phyloP scores from a whole-genome alignment of 139 green algal species.

The Chlorella sp. region DNA sequence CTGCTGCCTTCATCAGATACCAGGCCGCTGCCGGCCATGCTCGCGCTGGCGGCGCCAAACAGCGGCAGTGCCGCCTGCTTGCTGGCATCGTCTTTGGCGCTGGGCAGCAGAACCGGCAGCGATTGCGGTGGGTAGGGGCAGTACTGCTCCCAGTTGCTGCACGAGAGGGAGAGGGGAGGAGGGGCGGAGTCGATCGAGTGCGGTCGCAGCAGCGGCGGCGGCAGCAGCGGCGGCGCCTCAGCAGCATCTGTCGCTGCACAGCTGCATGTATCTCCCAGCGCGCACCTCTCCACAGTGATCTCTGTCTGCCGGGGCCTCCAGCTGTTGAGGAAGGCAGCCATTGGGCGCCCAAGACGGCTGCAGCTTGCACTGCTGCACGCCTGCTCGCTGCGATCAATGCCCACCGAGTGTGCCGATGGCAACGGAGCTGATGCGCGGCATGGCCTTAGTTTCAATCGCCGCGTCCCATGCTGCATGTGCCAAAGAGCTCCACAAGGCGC shows the following conservation, averaged over 20 bases:
- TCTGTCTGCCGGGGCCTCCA: not conserved
- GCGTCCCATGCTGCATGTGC: too few species aligned
- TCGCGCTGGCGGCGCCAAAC: constrained; percentile 8
- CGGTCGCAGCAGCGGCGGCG: not conserved
- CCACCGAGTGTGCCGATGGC: not conserved
- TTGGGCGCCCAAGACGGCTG: not conserved
- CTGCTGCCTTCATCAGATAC: not conserved
- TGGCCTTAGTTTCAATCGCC: too few species aligned
- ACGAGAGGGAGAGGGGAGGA: not conserved
- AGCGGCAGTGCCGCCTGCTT: not conserved
- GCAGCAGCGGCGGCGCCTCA: not conserved
- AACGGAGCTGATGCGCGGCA: not conserved
- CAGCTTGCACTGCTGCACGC: not conserved
- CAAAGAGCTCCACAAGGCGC: too few species aligned
- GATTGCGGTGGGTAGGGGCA: constrained; percentile 8
- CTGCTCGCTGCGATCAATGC: not conserved
- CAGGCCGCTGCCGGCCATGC: not conserved
- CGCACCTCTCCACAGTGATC: not conserved
- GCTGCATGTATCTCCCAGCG: too few species aligned
- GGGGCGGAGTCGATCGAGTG: not conserved
- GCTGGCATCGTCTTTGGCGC: not conserved
- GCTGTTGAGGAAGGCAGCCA: not conserved
- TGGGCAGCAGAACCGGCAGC: not conserved
- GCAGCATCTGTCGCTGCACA: too few species aligned
- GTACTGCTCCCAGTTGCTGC: constrained; percentile 16